A percentile compares a stretch with the other conserved stretches of the same genome.
These are phyloP conservation scores for Friedmanniomyces endolithicus DNA, from an alignment of 495 filamentous ascomycete genomes.

Conservation along the genomic window DNA sequence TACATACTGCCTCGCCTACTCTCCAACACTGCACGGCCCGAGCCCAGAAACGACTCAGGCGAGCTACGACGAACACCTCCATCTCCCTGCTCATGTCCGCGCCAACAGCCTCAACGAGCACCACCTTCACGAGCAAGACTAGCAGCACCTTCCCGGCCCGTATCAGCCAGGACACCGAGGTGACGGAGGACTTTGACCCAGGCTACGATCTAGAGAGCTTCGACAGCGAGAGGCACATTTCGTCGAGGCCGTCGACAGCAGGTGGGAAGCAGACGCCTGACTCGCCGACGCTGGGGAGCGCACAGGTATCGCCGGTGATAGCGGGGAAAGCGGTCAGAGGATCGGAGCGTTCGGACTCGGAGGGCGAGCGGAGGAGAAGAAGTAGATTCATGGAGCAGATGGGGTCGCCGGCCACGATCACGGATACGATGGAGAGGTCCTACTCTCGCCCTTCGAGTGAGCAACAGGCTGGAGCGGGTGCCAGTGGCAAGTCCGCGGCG, in stretches of 20 bases:
- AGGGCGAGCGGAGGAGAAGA: neutral
- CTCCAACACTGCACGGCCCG: neutral
- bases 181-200: neutral
- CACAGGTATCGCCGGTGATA: neutral
- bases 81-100: neutral
- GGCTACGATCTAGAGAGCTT: neutral
- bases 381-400: neutral
- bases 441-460: neutral
- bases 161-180: neutral
- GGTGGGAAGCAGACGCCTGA: conserved; percentile 1
- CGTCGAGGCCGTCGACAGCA: neutral
- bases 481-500: no score
- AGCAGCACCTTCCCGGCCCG: neutral
- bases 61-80: neutral
- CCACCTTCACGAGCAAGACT: neutral
- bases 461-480: neutral
- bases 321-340: neutral
- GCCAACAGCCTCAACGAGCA: neutral
- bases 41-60: neutral
- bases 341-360: neutral
- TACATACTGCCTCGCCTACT: no score
- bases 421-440: neutral
- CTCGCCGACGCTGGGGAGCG: neutral
- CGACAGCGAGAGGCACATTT: neutral
- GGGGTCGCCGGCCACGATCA: neutral